Percentiles rank a stretch among this genome's conserved stretches.
Conservation (phyloP, 1,284 basidiomycete genomes). For the Boletus coffeatus region DNA sequence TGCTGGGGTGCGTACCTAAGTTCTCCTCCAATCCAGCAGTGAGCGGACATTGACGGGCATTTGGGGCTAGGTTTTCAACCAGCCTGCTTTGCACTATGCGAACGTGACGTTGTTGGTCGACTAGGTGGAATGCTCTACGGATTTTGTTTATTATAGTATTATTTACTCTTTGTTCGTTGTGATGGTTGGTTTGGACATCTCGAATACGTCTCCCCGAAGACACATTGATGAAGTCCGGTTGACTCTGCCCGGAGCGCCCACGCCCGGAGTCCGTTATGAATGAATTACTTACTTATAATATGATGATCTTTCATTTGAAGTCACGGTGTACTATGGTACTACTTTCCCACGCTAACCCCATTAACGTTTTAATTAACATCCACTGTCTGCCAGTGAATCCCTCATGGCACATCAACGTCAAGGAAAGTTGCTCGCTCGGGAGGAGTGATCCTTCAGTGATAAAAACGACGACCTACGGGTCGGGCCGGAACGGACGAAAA, state of each 20-base stretch:
- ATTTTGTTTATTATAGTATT: not conserved
- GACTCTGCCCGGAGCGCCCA: not conserved
- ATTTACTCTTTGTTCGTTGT: not conserved
- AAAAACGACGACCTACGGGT: too few species aligned
- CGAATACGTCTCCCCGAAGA: not conserved
- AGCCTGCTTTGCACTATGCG: not conserved
- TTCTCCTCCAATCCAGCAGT: not conserved
- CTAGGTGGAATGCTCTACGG: not conserved
- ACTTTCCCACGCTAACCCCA: too few species aligned
- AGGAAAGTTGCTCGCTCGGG: too few species aligned
- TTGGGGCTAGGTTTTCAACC: not conserved
- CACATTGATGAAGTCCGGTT: not conserved
- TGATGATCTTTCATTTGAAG: too few species aligned
- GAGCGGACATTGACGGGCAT: not conserved
- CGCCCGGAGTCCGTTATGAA: too few species aligned
- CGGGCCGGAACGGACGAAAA: too few species aligned
- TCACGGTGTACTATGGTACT: too few species aligned
- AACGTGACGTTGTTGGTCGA: constrained; percentile 1
- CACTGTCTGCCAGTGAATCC: too few species aligned
- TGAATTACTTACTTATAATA: too few species aligned
- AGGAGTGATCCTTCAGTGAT: too few species aligned
- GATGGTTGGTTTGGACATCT: not conserved
- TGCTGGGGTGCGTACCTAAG: not conserved
- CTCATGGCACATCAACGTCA: too few species aligned
- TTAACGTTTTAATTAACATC: too few species aligned